Conservation (phyloP, 148 eudicot genomes). For the Suaeda aralocaspica region DNA sequence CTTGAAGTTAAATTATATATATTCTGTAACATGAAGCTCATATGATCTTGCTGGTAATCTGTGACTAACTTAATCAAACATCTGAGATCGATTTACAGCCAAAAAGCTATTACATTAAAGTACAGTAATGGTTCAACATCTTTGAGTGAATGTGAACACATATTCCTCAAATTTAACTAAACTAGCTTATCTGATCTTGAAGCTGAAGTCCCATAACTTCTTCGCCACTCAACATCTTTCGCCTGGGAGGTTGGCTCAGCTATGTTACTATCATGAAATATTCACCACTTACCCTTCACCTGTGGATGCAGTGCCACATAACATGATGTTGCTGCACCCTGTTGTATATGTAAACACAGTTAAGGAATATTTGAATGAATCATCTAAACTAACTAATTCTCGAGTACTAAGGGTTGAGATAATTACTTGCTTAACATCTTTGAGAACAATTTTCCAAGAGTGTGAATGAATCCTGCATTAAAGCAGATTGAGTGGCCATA, state of each 20-base stretch:
- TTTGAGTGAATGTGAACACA: not conserved
- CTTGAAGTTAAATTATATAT: too few relatives aligned
- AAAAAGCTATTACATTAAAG: not conserved
- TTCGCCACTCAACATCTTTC: conserved; percentile 46
- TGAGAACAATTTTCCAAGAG: conserved; percentile 57
- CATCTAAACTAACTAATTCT: not conserved
- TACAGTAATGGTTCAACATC: not conserved
- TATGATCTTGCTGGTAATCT: too few relatives aligned
- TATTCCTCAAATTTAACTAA: not conserved
- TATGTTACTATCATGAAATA: conserved; percentile 61
- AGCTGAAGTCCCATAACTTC: conserved; percentile 73
- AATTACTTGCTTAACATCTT: conserved; percentile 59
- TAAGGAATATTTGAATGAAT: not conserved
- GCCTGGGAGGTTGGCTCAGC: conserved; percentile 39
- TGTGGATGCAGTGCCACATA: conserved; percentile 68
- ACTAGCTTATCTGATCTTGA: conserved; percentile 23
- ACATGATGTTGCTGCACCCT: conserved; percentile 79
- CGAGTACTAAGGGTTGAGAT: not conserved
- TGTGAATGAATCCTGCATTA: conserved; percentile 46
- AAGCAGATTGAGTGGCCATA: not conserved
- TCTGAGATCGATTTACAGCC: not conserved
- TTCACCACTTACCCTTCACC: conserved; percentile 44
- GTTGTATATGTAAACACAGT: not conserved
- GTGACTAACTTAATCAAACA: not conserved
- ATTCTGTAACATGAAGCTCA: too few relatives aligned